A percentile compares a stretch with the other conserved stretches of the same genome.
phyloP scores from a whole-genome alignment of 495 filamentous ascomycete species.

The Immersiella caudata region DNA sequence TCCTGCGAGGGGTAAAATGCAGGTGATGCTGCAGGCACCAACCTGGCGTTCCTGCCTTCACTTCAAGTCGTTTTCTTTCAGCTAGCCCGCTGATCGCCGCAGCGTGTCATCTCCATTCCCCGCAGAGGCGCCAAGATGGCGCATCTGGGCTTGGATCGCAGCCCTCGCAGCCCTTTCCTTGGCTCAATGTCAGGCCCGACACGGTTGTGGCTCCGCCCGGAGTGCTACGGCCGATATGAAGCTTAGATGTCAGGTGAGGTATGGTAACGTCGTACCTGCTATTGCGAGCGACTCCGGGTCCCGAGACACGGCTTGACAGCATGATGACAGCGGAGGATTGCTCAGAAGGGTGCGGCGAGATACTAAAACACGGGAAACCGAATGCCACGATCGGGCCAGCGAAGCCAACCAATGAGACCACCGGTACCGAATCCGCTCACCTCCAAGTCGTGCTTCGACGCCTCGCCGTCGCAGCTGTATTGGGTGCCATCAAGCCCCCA shows the following conservation, averaged over 20 bases:
- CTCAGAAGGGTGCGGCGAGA: background rate
- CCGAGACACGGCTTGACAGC: background rate
- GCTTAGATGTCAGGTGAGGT: background rate
- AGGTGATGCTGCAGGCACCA: background rate
- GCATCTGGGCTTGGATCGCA: background rate
- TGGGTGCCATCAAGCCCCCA: background rate
- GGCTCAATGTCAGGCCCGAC: background rate
- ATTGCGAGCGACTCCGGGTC: background rate
- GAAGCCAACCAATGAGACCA: background rate
- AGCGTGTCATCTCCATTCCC: background rate
- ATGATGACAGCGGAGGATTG: background rate
- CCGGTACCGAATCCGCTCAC: background rate
- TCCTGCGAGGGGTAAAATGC: background rate
- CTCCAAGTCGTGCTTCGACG: background rate
- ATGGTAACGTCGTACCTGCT: background rate
- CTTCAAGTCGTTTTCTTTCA: background rate
- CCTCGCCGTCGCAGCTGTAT: background rate
- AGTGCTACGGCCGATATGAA: background rate
- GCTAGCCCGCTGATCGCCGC: background rate
- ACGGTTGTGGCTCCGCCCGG: background rate
- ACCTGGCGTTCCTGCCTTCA: background rate
- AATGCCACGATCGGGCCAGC: background rate
- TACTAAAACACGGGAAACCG: background rate
- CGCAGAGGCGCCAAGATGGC: background rate
- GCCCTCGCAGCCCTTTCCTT: background rate